Percentiles rank a stretch among this genome's conserved stretches.
Conservation (phyloP, 1,284 basidiomycete genomes). For the Ceratobasidium sp. region DNA sequence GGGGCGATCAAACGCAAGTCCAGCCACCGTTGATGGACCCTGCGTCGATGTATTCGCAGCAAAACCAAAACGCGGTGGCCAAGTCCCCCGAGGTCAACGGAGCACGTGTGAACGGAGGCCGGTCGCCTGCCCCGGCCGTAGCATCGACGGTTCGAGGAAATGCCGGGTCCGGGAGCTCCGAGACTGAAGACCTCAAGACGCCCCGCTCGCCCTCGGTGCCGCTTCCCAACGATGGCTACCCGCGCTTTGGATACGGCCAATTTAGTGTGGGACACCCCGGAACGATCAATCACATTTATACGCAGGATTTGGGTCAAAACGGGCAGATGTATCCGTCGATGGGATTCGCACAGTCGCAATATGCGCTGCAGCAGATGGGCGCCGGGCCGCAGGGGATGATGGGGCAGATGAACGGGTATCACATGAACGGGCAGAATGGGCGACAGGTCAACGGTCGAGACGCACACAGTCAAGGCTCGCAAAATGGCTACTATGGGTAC, state of each 20-base stretch:
- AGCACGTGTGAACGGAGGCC: slow-evolving; percentile 7
- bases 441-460: slow-evolving; percentile 20
- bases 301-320: slow-evolving; percentile 30
- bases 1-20: slow-evolving; percentile 2
- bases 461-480: neutral
- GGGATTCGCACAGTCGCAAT: slow-evolving; percentile 37
- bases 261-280: slow-evolving; percentile 14
- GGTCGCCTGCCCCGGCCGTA: slow-evolving; percentile 18
- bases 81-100: slow-evolving; percentile 22
- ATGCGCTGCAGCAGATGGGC: slow-evolving; percentile 35
- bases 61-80: neutral
- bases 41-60: slow-evolving; percentile 24
- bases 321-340: slow-evolving; percentile 39
- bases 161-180: slow-evolving; percentile 26
- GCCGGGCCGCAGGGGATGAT: slow-evolving; percentile 32
- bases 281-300: slow-evolving; percentile 36
- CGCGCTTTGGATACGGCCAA: slow-evolving; percentile 15
- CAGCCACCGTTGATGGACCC: slow-evolving; percentile 38
- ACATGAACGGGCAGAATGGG: neutral
- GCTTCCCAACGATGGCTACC: slow-evolving; percentile 17
- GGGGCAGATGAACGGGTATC: slow-evolving; percentile 29
- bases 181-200: slow-evolving; percentile 31
- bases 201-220: slow-evolving; percentile 34
- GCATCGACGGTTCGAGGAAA: neutral
- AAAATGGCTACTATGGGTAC: slow-evolving; percentile 16